These are phyloP conservation scores for Daldinia sp. DNA, from an alignment of 2,329 filamentous ascomycete species.

Conservation along the genomic window DNA sequence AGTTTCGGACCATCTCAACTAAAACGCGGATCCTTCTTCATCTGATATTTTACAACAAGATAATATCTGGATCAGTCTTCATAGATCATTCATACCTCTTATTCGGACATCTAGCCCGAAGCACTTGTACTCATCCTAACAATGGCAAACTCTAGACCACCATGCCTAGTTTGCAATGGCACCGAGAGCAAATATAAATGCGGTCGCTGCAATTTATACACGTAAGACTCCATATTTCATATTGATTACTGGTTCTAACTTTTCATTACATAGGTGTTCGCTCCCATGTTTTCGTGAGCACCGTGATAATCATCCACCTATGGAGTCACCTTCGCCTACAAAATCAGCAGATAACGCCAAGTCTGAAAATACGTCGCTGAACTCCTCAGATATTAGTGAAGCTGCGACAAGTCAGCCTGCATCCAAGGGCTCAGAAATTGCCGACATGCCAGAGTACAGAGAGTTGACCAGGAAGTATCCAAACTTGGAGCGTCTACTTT, in stretches of 20 bases:
- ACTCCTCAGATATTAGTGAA: background rate
- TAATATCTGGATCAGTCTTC: background rate
- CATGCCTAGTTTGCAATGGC: conserved; percentile 66
- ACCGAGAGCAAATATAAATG: conserved; percentile 72
- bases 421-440: conserved; percentile 41
- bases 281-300: conserved; percentile 68
- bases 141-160: conserved; percentile 46
- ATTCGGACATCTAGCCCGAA: background rate
- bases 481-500: conserved; percentile 46
- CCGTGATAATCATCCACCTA: conserved; percentile 62
- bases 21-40: background rate
- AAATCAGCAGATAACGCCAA: background rate
- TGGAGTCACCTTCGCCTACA: conserved; percentile 39
- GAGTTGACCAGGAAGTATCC: conserved; percentile 49
- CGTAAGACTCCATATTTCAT: conserved; percentile 59
- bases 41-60: background rate
- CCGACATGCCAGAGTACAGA: conserved; percentile 49
- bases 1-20: background rate
- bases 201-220: conserved; percentile 67
- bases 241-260: conserved; percentile 12
- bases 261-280: conserved; percentile 63
- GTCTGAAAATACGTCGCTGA: conserved; percentile 6
- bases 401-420: conserved; percentile 3
- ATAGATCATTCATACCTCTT: background rate
- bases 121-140: background rate